phyloP scores from a whole-genome alignment of 1,284 basidiomycete genomes.

The Paramarasmius palmivorus region DNA sequence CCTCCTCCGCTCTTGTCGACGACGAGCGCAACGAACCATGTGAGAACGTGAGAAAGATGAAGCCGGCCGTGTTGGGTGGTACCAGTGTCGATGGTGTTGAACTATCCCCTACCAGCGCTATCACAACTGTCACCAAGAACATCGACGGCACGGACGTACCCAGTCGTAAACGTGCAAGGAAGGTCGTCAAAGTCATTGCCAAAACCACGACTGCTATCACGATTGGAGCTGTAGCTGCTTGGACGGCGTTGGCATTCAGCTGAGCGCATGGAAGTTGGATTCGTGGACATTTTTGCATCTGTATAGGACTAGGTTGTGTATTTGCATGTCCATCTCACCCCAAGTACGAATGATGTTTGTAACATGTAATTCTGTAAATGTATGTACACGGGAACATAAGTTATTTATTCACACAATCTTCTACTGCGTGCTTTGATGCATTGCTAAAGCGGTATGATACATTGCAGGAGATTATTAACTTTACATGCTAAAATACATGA shows the following conservation, averaged over 20 bases:
- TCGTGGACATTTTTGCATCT: too few species aligned
- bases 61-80: not conserved
- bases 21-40: not conserved
- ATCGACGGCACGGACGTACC: constrained; percentile 15
- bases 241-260: constrained; percentile 67
- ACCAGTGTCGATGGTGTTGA: not conserved
- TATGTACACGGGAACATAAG: too few species aligned
- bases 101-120: not conserved
- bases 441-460: too few species aligned
- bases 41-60: not conserved
- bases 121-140: constrained; percentile 11
- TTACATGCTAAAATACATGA: too few species aligned
- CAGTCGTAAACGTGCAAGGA: constrained; percentile 39
- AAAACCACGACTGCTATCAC: constrained; percentile 60
- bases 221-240: constrained; percentile 64
- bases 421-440: too few species aligned
- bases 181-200: constrained; percentile 40
- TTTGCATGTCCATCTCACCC: too few species aligned
- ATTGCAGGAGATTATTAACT: too few species aligned
- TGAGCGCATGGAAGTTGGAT: constrained; percentile 28
- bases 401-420: too few species aligned
- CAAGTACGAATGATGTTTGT: too few species aligned
- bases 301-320: too few species aligned
- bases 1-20: not conserved
- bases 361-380: too few species aligned